phyloP scores from a whole-genome alignment of 2,329 filamentous ascomycete species.

The Aureobasidium sp. region DNA sequence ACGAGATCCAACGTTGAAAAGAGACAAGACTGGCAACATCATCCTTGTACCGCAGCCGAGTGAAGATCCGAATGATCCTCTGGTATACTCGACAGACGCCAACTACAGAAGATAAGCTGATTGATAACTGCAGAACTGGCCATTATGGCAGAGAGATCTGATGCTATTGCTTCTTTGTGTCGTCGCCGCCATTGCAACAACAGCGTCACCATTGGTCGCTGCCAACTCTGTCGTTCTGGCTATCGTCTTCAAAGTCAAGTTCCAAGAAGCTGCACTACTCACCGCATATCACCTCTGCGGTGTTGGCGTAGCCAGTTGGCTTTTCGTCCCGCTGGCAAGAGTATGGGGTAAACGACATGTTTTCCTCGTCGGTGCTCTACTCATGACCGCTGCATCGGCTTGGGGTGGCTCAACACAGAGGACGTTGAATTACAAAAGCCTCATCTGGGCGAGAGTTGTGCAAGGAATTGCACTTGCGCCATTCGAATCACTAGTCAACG shows the following conservation, averaged over 20 bases:
- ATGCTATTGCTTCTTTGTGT: constrained; percentile 73
- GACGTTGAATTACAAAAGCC: constrained; percentile 59
- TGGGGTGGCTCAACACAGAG: constrained; percentile 62
- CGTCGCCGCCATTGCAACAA: constrained; percentile 73
- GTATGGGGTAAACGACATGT: constrained; percentile 90
- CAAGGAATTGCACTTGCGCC: constrained; percentile 86
- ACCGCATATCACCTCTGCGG: constrained; percentile 85
- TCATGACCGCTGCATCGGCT: constrained; percentile 64
- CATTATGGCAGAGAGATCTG: constrained; percentile 73
- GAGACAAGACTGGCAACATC: constrained; percentile 11
- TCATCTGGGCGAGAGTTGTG: constrained; percentile 71
- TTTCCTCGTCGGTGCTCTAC: constrained; percentile 67
- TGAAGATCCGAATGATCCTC: constrained; percentile 82
- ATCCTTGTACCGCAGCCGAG: constrained; percentile 87
- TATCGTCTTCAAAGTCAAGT: constrained; percentile 53
- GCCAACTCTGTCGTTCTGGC: constrained; percentile 76
- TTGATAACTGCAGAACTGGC: constrained; percentile 57
- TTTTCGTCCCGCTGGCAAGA: constrained; percentile 79
- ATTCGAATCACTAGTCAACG: constrained; percentile 85
- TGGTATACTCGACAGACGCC: constrained; percentile 27
- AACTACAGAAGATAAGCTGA: no score
- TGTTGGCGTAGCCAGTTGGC: constrained; percentile 68
- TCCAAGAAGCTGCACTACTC: constrained; percentile 68
- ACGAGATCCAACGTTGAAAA: constrained; percentile 12
- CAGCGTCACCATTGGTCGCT: constrained; percentile 77